Evolutionary conservation across 768 basidiomycete genomes (phyloP), one percentile per base, ranked within the genome.

Genomic region (Leccinum ochraceum): DNA sequence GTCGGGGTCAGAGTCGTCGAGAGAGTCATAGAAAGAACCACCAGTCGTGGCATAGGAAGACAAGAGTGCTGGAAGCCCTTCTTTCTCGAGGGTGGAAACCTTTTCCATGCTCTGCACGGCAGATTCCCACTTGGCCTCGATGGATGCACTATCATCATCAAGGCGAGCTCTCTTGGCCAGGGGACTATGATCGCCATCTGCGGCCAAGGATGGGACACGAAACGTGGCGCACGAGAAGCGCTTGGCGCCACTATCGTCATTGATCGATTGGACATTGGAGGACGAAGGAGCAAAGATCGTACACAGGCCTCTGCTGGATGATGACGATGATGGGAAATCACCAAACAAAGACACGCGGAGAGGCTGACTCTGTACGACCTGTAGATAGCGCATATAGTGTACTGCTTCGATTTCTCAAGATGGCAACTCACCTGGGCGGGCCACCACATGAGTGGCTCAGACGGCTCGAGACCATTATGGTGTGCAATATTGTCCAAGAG

Each of bases 371-470:
- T 65, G 69, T 3, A 76, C 67, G 9, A 73, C 61, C 69, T 67
- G 53, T 3, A 6, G 50, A 26, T 36, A 54, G 44, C 49, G 54
- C 48, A 61, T 61, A 57, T 58, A 60, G 58, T 61, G 48, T 52
- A 57, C 51, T 26, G 46, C 53, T 6, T 24, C 44, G 13, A 20
- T 34, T 10, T 16, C 2, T 13, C 37, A 14, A 49, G 6, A 20
- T 3, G n/a, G 24, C 14, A 26, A 73, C 77, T 64, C 66, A 89
- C 89, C 77, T 81, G 80, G 30, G 79, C 87, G 22, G 89, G 89
- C 89, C 89, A 91, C 89, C 89, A 91, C 42, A 84, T 71, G 59
- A 70, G 63, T 32, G 56, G 52, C 6, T 65, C 62, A 7, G 61
- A 52, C 4, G 16, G 58, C 11, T 66, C 62, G 39, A 62, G 60